phyloP scores from a whole-genome alignment of 2,329 filamentous ascomycete genomes.

The Calcarisporium arbuscula region DNA sequence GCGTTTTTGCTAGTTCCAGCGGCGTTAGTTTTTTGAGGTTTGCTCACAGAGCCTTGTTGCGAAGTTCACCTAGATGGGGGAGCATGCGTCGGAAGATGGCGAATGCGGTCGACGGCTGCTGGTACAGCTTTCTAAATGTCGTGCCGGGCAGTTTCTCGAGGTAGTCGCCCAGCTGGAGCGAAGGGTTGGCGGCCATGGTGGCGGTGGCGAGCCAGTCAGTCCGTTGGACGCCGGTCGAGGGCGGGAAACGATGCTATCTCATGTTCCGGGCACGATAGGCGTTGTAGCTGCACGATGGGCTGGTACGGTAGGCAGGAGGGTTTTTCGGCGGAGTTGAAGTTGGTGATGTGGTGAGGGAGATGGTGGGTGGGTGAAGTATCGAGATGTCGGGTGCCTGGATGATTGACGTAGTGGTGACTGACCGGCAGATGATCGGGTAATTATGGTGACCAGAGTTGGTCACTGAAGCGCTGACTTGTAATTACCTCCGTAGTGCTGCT shows the following conservation, averaged over 20 bases:
- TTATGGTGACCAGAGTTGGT: no score
- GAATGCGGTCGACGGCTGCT: constrained; percentile 89
- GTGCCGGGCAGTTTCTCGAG: constrained; percentile 86
- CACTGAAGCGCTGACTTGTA: no score
- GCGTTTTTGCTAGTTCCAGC: constrained; percentile 68
- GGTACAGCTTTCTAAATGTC: constrained; percentile 86
- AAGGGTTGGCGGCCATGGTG: constrained; percentile 42
- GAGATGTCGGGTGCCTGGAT: no score
- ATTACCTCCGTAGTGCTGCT: no score
- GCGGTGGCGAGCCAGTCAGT: constrained; percentile 18
- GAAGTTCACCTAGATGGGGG: constrained; percentile 69
- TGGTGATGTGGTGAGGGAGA: no score
- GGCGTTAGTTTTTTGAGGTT: not conserved
- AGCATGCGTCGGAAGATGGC: constrained; percentile 98
- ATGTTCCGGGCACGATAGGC: no score
- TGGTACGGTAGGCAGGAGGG: no score
- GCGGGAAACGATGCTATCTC: constrained; percentile 4
- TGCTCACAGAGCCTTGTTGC: not conserved
- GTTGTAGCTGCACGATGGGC: constrained; percentile 11
- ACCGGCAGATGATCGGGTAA: no score
- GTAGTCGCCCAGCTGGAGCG: constrained; percentile 72
- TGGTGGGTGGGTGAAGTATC: no score
- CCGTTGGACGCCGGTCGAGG: constrained; percentile 19
- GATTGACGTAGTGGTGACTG: no score
- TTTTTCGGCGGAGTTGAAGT: no score